Base-by-base conservation (phyloP, 2,329 filamentous ascomycete genomes). In the Trichothecium roseum region DNA sequence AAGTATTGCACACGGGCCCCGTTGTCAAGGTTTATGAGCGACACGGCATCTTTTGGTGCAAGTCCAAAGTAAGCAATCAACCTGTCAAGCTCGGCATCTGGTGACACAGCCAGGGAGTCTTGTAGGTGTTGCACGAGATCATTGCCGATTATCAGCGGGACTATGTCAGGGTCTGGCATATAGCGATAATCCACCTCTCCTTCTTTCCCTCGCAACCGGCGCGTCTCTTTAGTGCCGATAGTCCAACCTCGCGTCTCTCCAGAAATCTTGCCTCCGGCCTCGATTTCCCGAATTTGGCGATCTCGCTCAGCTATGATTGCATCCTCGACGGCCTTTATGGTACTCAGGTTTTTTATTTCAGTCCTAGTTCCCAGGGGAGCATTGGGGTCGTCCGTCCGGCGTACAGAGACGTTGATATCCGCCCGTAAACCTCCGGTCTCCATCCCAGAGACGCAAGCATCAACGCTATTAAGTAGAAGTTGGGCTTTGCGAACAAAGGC, bases 181-280 rank as follows among this genome's bases (percentile, higher is more conserved):
- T 98, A 98, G 29, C 91, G 73, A 57, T 98, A 98, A 57, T 98
- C 91, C 5, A 96, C 87, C 52, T 94, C 89, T 32, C 91, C 91
- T 56, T 96, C 91, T 56, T 98, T 98, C 18, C 86, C 86, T 49
- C 91, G 74, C 30, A 98, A 63, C 28, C 81, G 73, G 39, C 76
- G 78, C 4, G 91, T 96, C 53, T 87, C 81, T 4, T 76, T 86
- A 42, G 78, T 81, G 3, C 87, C 87, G 17, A 94, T 71, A 1
- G 85, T 83, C 87, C 88, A 98, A 5, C 91, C 89, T 38, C 91
- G 74, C 7, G 91, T 98, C 62, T 98, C 91, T 30, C 88, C 85
- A 44, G 78, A 72, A 34, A 95, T 72, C 0, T 64, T 59, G 1
- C 84, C 84, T 1, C 89, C 89, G 4, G 67, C 65, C 51, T 91